Base-by-base conservation (phyloP, 2,329 filamentous ascomycete species). In the Ambrosiella cleistominuta region DNA sequence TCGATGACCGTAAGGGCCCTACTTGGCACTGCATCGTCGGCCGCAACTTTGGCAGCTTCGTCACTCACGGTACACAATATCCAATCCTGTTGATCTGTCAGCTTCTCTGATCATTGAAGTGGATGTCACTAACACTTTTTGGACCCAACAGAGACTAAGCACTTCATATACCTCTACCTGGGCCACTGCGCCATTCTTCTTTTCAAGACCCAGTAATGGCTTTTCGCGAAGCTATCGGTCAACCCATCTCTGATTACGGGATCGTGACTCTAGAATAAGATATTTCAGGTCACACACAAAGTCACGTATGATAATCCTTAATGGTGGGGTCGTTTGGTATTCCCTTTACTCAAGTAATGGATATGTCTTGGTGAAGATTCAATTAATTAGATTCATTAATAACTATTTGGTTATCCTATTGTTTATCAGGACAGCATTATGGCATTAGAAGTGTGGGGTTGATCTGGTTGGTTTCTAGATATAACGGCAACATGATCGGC, bases 111-210 rank as follows among this genome's bases (percentile, higher is more conserved):
- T 51, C 5, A 49, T 35, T 8, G 13, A 35, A 8, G 80, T 65
- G 15, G 51, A 7, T 55, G 15, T 42, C 27, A 44, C 17, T 42
- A 19, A 27, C 37, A 13, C 37, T 1, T 39, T 15, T 58, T 35
- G 36, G 8, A 12, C n/a, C 37, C 39, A 42, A 42, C 74, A 96
- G 93, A 97, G 72, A 97, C 93, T 36, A 97, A 97, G 75, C 93
- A 98, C 73, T 98, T 98, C 76, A 96, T 98, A 70, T 98, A 98
- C 76, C 98, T 98, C 76, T 98, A 98, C 75, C 85, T 98, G 61
- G 93, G 93, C 57, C 93, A 97, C 77, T 96, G 89, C 71, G 93
- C 93, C 61, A 97, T 98, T 69, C 80, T 98, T 59, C 83, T 98
- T 57, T 98, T 97, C 82, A 98, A 98, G 80, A 98, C 93, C 45